Evolutionary conservation across 345 rosid species (phyloP).

Genomic region (Syzygium aromaticum): DNA sequence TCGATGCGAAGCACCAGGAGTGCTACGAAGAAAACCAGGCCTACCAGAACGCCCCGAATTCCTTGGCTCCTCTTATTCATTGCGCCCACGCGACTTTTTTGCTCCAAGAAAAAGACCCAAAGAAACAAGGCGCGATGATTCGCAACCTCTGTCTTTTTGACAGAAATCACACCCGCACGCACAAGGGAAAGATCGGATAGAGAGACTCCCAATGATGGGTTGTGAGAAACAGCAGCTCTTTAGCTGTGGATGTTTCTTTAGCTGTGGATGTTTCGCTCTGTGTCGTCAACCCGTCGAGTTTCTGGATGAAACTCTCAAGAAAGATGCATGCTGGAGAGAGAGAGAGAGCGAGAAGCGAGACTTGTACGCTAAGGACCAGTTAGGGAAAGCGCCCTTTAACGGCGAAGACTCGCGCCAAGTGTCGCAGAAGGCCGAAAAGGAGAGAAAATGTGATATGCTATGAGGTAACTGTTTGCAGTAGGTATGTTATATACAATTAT

Average conservation of each 20-base stretch:
- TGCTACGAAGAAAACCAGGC: not conserved
- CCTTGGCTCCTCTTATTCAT: not conserved
- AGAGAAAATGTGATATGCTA: not conserved
- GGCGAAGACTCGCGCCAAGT: not conserved
- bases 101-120: not conserved
- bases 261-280: not conserved
- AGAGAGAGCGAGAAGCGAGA: not conserved
- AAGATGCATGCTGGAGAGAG: not conserved
- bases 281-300: not conserved
- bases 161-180: not conserved
- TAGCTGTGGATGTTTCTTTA: not conserved
- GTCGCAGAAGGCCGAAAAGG: not conserved
- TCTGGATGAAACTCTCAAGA: not conserved
- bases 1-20: not conserved
- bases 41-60: not conserved
- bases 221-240: not conserved
- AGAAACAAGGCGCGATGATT: not conserved
- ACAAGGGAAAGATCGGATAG: not conserved
- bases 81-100: not conserved
- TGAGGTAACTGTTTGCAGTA: not conserved
- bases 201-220: not conserved
- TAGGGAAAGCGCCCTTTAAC: not conserved
- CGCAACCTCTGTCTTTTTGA: not conserved
- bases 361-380: not conserved
- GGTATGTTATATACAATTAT: not conserved